Evolutionary conservation across 768 basidiomycete genomes (phyloP).

Genomic region (Suillus discolor): DNA sequence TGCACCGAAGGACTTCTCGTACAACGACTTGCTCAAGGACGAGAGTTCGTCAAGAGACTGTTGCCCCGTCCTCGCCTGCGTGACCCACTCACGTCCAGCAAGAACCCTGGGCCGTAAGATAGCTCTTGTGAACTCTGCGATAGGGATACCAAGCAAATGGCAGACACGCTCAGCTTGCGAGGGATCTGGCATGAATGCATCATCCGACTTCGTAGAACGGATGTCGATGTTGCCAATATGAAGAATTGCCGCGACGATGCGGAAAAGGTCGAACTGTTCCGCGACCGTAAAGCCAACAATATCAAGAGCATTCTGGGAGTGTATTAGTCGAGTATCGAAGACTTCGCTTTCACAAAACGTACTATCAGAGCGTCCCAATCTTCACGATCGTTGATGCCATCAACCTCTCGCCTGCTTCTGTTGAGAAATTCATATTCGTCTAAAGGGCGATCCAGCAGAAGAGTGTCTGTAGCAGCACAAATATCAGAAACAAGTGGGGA

Average conservation of each 20-base stretch:
- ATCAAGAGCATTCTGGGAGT: conserved; percentile 71
- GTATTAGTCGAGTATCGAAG: conserved; percentile 4
- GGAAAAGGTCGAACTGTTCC: conserved; percentile 92
- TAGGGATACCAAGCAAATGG: conserved; percentile 86
- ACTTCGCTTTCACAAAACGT: conserved; percentile 38
- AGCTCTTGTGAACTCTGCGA: conserved; percentile 85
- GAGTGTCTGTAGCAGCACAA: conserved; percentile 48
- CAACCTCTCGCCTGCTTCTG: conserved; percentile 87
- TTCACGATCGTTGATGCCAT: conserved; percentile 89
- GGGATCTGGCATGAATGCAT: conserved; percentile 75
- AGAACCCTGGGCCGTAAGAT: conserved; percentile 88
- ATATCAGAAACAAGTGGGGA: conserved; percentile 9
- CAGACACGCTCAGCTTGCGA: conserved; percentile 90
- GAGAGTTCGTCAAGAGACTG: conserved; percentile 93
- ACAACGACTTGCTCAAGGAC: conserved; percentile 91
- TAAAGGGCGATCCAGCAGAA: conserved; percentile 73
- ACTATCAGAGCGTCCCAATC: conserved; percentile 80
- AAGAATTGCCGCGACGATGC: conserved; percentile 90
- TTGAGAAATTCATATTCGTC: conserved; percentile 92
- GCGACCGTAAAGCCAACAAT: conserved; percentile 83
- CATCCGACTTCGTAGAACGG: conserved; percentile 75
- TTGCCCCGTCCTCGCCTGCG: conserved; percentile 86
- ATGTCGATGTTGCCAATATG: conserved; percentile 95
- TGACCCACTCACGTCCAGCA: conserved; percentile 96
- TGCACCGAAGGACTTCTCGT: conserved; percentile 94